phyloP scores from a whole-genome alignment of 768 basidiomycete genomes.

The Nevesoporus exiguus region DNA sequence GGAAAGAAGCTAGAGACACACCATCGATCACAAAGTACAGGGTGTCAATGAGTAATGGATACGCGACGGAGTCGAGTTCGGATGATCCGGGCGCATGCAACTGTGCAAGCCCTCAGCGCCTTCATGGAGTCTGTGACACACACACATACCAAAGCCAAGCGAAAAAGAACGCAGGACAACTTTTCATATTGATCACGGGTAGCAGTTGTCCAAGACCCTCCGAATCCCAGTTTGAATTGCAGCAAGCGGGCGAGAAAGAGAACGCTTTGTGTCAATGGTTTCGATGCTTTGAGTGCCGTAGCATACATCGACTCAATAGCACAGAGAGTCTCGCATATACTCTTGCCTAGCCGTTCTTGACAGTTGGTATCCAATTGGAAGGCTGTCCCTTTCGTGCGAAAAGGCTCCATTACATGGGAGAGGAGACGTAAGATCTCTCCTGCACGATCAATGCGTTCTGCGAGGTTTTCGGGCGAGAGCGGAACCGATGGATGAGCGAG shows the following conservation, averaged over 20 bases:
- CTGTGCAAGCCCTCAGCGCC: slow-evolving; percentile 33
- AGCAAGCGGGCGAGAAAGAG: slow-evolving; percentile 63
- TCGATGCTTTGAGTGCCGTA: slow-evolving; percentile 19
- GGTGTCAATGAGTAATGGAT: slow-evolving; percentile 70
- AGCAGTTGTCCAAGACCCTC: slow-evolving; percentile 50
- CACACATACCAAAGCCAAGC: slow-evolving; percentile 48
- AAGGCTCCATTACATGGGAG: slow-evolving; percentile 63
- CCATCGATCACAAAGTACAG: slow-evolving; percentile 72
- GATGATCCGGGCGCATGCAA: slow-evolving; percentile 49
- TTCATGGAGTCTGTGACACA: not conserved
- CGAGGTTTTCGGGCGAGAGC: slow-evolving; percentile 28
- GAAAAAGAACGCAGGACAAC: slow-evolving; percentile 44
- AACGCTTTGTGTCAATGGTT: slow-evolving; percentile 38
- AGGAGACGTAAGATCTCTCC: slow-evolving; percentile 70
- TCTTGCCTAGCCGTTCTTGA: slow-evolving; percentile 56
- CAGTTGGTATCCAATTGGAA: slow-evolving; percentile 44
- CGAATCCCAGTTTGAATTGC: slow-evolving; percentile 72
- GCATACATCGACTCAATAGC: slow-evolving; percentile 37
- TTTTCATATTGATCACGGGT: slow-evolving; percentile 44
- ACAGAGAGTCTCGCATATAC: slow-evolving; percentile 46
- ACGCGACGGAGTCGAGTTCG: slow-evolving; percentile 52
- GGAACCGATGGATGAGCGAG: slow-evolving; percentile 34
- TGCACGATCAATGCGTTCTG: slow-evolving; percentile 47
- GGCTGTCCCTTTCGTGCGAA: slow-evolving; percentile 47
- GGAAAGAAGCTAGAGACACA: slow-evolving; percentile 28